Evolutionary conservation across 202 grass and related monocot genomes (phyloP), one percentile per base, ranked within the genome.

Genomic region (Eragrostis tef): DNA sequence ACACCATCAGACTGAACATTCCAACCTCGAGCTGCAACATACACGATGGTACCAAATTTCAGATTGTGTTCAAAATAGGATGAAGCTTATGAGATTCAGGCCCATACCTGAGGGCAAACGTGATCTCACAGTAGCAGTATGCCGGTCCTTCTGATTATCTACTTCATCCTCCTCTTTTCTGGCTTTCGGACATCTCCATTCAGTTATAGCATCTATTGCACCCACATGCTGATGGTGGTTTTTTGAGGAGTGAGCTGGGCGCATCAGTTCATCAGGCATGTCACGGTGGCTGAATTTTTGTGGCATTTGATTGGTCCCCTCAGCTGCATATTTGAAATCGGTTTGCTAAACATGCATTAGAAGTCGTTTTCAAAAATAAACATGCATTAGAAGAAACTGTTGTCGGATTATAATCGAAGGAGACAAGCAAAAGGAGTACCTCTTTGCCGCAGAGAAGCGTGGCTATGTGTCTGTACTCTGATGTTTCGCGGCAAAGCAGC

Each of bases 91-190:
- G 51, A 82, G 51, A 69, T 83, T 73, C 75, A 77, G 71, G 29
- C 20, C 58, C 57, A 19, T 88, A 95, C 87, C 90, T 62, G 93
- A 92, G 20, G 90, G 29, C 29, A 31, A 90, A 85, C 13, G 83
- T 86, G 85, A 88, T 21, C 90, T 87, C 50, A 88, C 43, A 2
- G 83, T 84, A 64, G 73, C 73, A 74, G 16, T 67, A 41, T 83
- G 67, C 90, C 79, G 84, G 66, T 90, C 79, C 51, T 89, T 86
- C 44, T 79, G 71, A 73, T 81, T 73, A 21, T 16, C 12, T 65
- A 9, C 49, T 61, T 85, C 78, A 11, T 85, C 86, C 24, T 64
- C 73, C 45, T 74, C 86, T 91, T 85, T 86, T 64, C 73, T 88
- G 29, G 82, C 78, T 63, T 85, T 48, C 21, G 59, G 69, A 36